These are phyloP conservation scores for Lepidium africanum DNA, from an alignment of 345 rosid species.

Conservation along the genomic window DNA sequence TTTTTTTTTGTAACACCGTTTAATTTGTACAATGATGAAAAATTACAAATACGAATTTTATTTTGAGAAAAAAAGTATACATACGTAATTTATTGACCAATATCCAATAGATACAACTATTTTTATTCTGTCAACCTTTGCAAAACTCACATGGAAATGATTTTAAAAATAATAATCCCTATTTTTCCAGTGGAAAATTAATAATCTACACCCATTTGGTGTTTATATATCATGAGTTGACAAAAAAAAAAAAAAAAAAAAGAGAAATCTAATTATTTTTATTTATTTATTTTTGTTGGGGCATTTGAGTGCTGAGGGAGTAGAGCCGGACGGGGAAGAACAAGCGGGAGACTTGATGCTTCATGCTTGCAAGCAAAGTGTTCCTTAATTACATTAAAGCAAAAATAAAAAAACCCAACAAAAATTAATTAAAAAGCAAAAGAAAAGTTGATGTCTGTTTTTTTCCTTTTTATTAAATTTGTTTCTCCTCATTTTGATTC, in stretches of 20 bases:
- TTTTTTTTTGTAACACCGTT: no score
- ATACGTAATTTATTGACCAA: background rate
- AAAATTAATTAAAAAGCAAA: background rate
- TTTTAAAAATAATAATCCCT: background rate
- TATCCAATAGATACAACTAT: background rate
- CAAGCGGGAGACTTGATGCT: constrained; percentile 30
- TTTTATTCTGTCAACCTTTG: background rate
- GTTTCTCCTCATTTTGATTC: constrained; percentile 5
- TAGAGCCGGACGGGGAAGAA: constrained; percentile 15
- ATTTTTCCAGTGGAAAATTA: no score
- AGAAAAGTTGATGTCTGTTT: constrained; percentile 1
- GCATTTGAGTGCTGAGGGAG: background rate
- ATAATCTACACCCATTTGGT: no score
- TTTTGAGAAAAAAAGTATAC: background rate
- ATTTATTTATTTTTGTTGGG: background rate
- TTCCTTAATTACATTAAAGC: background rate
- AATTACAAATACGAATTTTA: background rate
- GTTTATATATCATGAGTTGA: no score
- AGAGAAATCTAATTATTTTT: no score
- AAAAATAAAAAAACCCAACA: background rate
- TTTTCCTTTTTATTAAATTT: background rate
- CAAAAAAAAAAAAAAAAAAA: no score
- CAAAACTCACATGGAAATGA: background rate
- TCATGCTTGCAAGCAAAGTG: constrained; percentile 32
- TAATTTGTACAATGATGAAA: background rate